Evolutionary conservation across 345 rosid species (phyloP).

Genomic region (Rhodamnia rubescens): DNA sequence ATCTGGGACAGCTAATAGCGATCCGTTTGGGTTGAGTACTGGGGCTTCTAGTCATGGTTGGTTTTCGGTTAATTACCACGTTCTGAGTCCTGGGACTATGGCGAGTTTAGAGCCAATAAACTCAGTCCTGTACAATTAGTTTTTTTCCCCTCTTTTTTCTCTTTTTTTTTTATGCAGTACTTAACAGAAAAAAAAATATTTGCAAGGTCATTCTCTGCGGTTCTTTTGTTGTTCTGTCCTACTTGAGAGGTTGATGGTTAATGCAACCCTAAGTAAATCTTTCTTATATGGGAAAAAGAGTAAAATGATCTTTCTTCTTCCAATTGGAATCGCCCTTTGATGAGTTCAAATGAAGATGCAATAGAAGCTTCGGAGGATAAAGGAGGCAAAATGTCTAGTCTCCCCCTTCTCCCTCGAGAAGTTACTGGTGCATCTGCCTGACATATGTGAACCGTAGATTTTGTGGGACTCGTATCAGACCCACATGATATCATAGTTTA

Average conservation of each 20-base stretch:
- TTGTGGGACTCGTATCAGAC: background rate
- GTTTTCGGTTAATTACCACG: background rate
- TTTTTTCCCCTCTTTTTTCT: background rate
- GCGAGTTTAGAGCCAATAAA: background rate
- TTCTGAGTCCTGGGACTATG: background rate
- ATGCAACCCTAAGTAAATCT: background rate
- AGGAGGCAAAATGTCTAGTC: background rate
- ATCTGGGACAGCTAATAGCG: background rate
- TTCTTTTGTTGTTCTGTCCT: background rate
- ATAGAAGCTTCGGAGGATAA: background rate
- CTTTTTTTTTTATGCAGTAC: background rate
- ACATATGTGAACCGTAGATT: no score
- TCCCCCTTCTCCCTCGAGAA: background rate
- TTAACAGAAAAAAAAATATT: background rate
- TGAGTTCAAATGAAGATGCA: background rate
- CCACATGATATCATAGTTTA: background rate
- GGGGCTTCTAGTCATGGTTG: background rate
- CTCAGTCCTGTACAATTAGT: constrained; percentile 6
- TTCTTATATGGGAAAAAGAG: background rate
- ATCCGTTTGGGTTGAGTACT: background rate
- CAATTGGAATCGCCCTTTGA: background rate
- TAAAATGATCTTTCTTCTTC: background rate
- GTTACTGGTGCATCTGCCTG: fast-evolving
- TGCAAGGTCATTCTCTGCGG: background rate
- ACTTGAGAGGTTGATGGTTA: background rate